phyloP scores from a whole-genome alignment of 305 asterid genomes.

The Salvia sclarea region DNA sequence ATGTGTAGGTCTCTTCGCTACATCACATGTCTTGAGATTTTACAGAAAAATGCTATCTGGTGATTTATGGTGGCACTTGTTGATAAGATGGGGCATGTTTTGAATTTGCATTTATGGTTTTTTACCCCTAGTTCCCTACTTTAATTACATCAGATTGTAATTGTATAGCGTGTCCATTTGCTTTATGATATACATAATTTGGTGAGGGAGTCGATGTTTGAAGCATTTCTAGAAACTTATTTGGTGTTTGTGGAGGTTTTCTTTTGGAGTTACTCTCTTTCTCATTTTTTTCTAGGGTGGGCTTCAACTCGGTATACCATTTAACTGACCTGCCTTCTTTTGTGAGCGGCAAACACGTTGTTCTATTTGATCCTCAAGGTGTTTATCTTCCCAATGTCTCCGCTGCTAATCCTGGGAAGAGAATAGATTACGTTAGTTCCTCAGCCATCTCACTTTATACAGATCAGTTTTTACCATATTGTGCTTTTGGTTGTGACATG shows the following conservation, averaged over 20 bases:
- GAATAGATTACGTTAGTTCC: conserved; percentile 86
- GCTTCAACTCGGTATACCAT: conserved; percentile 99
- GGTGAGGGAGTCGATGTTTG: conserved; percentile 21
- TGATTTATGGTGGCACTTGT: conserved; percentile 8
- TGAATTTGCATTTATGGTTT: background rate
- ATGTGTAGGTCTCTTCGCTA: background rate
- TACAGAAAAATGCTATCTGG: conserved; percentile 15
- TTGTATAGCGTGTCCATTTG: conserved; percentile 2
- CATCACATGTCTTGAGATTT: conserved; percentile 6
- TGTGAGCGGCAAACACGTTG: conserved; percentile 92
- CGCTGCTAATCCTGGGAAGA: conserved; percentile 90
- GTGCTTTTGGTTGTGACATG: conserved; percentile 98
- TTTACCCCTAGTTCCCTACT: too few species aligned
- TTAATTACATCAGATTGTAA: background rate
- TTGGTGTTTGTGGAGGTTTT: conserved; percentile 26
- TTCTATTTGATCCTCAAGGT: conserved; percentile 96
- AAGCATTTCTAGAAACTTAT: conserved; percentile 9
- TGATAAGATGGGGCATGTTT: background rate
- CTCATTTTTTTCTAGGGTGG: conserved; percentile 70
- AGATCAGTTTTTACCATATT: conserved; percentile 92
- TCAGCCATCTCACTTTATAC: conserved; percentile 76
- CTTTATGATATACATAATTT: conserved; percentile 21
- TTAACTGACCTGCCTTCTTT: conserved; percentile 95
- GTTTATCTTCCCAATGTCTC: conserved; percentile 87
- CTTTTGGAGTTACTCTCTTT: conserved; percentile 25